A percentile compares a stretch with the other conserved stretches of the same genome.
Evolutionary conservation across 495 filamentous ascomycete genomes (phyloP).

Genomic region (Podospora comata): DNA sequence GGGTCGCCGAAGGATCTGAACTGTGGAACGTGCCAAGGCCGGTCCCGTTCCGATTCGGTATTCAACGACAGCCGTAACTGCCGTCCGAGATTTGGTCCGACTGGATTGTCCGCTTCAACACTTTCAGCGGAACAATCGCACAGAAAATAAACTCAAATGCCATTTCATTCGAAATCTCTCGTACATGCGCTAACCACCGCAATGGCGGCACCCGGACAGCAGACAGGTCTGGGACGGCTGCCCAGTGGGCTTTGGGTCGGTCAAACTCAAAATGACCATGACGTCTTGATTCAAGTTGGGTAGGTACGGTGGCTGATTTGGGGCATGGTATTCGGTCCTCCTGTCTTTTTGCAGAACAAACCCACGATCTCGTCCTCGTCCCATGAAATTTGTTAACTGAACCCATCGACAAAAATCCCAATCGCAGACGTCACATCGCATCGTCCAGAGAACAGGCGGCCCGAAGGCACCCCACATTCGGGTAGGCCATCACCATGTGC

Average conservation of each 20-base stretch:
- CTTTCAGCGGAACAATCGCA: neutral
- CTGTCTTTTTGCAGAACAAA: neutral
- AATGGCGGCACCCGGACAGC: neutral
- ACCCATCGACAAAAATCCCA: neutral
- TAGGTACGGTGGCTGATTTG: too few relatives aligned
- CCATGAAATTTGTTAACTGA: neutral
- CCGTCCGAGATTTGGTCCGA: neutral
- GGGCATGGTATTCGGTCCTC: neutral
- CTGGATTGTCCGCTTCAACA: neutral
- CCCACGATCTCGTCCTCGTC: neutral
- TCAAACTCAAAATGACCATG: neutral
- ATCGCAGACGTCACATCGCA: neutral
- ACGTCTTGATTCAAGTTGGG: neutral
- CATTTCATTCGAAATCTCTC: neutral
- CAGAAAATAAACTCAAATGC: neutral
- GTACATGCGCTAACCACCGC: neutral
- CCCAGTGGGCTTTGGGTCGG: neutral
- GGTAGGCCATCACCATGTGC: neutral
- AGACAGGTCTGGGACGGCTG: neutral
- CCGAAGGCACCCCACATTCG: neutral
- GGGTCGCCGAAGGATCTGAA: neutral
- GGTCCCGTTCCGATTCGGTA: neutral
- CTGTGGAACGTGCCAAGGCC: neutral
- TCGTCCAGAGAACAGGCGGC: neutral
- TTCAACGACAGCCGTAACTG: neutral